Percentiles rank a stretch among this genome's conserved stretches.
phyloP scores from a whole-genome alignment of 345 rosid species.

The Linum trigynum region DNA sequence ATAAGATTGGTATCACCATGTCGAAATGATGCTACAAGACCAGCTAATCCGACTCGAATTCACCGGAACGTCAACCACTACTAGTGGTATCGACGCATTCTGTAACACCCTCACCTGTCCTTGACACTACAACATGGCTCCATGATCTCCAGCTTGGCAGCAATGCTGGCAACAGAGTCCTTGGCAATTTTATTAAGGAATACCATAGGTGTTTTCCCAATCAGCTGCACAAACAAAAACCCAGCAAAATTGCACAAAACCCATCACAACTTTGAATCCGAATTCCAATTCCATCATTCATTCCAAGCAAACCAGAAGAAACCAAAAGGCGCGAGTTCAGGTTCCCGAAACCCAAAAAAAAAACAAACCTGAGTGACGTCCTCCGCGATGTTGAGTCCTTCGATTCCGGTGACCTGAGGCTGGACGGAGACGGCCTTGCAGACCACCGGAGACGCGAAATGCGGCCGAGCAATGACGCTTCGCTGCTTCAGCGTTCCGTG shows the following conservation, averaged over 20 bases:
- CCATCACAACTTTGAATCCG: not conserved
- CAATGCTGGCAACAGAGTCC: constrained; percentile 22
- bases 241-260: not conserved
- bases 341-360: not conserved
- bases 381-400: constrained; percentile 5
- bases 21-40: too few relatives aligned
- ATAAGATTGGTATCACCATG: too few relatives aligned
- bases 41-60: too few relatives aligned
- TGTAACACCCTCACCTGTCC: constrained; percentile 17
- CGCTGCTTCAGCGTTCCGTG: not conserved
- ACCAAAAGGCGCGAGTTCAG: not conserved
- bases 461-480: not conserved
- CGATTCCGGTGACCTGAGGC: not conserved
- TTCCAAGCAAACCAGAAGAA: not conserved
- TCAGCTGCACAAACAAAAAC: constrained; percentile 15
- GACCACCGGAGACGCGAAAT: not conserved
- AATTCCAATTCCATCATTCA: not conserved
- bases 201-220: constrained; percentile 29
- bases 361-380: constrained; percentile 5
- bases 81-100: too few relatives aligned
- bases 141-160: constrained; percentile 32
- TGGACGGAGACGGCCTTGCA: constrained; percentile 1
- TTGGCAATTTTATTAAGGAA: constrained; percentile 22
- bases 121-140: constrained; percentile 33
- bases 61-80: too few relatives aligned